Percentiles rank a stretch among this genome's conserved stretches.
phyloP scores from a whole-genome alignment of 495 filamentous ascomycete species.

The Xylaria grammica region DNA sequence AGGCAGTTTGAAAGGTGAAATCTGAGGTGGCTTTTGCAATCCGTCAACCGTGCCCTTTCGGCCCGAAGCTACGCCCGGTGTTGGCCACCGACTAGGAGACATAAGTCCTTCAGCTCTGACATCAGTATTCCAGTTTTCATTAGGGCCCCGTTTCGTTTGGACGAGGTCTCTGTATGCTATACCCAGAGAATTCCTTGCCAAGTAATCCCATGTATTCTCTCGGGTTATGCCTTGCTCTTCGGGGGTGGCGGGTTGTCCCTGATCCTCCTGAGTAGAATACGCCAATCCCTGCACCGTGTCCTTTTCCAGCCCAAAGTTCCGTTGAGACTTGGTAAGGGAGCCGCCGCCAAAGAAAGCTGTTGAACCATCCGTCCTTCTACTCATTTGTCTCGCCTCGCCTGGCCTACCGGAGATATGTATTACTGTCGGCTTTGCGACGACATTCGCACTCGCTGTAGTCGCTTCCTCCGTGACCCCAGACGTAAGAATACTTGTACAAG shows the following conservation, averaged over 20 bases:
- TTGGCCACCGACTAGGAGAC: conserved; percentile 30
- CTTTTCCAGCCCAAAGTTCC: conserved; percentile 26
- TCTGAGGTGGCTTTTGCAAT: conserved; percentile 24
- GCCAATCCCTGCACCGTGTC: neutral
- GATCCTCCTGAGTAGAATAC: conserved; percentile 9
- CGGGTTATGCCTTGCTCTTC: conserved; percentile 7
- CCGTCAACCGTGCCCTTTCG: conserved; percentile 28
- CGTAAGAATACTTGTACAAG: conserved; percentile 36
- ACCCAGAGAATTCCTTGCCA: conserved; percentile 35
- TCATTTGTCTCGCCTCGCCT: conserved; percentile 33
- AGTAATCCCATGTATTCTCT: conserved; percentile 28
- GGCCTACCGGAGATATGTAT: conserved; percentile 39
- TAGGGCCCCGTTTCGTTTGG: conserved; percentile 16
- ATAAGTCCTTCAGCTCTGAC: conserved; percentile 22
- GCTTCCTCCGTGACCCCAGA: conserved; percentile 34
- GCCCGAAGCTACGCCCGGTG: conserved; percentile 23
- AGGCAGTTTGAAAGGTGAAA: conserved; percentile 11
- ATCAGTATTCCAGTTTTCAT: conserved; percentile 32
- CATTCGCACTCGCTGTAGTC: conserved; percentile 33
- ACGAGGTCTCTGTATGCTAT: conserved; percentile 42
- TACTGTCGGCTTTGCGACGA: conserved; percentile 36
- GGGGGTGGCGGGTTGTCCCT: conserved; percentile 14
- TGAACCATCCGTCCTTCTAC: conserved; percentile 27
- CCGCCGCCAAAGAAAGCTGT: conserved; percentile 31
- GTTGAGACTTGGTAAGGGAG: conserved; percentile 28